Evolutionary conservation across 2,329 filamentous ascomycete species (phyloP), one percentile per base, ranked within the genome.

Genomic region (Periconia sp.): DNA sequence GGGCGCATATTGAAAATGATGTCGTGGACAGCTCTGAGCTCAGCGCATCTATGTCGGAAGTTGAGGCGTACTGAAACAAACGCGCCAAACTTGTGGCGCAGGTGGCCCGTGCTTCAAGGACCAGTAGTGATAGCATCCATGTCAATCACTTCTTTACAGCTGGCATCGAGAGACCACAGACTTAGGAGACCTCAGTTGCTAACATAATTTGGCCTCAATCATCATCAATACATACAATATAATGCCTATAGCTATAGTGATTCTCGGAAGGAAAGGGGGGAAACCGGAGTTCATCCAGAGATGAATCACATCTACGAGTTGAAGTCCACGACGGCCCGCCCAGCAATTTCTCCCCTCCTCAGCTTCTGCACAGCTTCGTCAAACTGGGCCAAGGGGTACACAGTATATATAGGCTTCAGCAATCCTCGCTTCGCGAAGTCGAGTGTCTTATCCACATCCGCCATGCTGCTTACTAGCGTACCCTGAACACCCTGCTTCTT

Each of bases 321-420:
- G 51, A 82, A 82, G 53, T 80, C 75, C 15, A 82, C 70, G 10
- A 81, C 78, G 30, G 78, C 73, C 13, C 78, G 63, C 2, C 79
- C 79, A 6, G 78, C 75, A 31, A 82, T 71, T 52, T 81, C 69
- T 1, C 78, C 78, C 26, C 66, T 68, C 40, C 68, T 68, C 51
- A 82, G 55, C 52, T 75, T 74, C 54, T 79, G 71, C 16, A 82
- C 75, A 13, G 73, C 77, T 51, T 81, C 78, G 12, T 78, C 64
- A 31, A 81, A 70, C 28, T 71, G 52, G 23, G 73, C 73, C 48
- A 80, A 56, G 0, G 70, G 69, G 42, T 74, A 70, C 2, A 80
- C 73, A 21, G 79, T 78, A 19, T 71, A 73, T 17, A 81, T 77
- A 30, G 72, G 71, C 60, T 76, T 75, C 45, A 81, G 51, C 50